phyloP scores from a whole-genome alignment of 495 filamentous ascomycete species.

The Emericellopsis terricola region DNA sequence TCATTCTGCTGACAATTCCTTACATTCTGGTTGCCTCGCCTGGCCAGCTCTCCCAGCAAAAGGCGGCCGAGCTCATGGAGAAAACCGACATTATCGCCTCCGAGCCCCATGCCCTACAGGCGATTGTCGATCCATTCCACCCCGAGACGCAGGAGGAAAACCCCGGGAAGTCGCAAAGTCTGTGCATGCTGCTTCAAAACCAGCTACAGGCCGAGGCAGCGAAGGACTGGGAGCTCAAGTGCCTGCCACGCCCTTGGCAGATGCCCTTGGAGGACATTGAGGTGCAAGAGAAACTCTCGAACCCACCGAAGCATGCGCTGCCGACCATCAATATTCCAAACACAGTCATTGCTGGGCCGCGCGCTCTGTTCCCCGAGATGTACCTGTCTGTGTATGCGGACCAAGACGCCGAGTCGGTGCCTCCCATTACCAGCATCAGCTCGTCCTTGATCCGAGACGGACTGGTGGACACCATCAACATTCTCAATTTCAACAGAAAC shows the following conservation, averaged over 20 bases:
- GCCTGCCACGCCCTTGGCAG: constrained; percentile 73
- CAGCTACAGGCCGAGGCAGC: constrained; percentile 59
- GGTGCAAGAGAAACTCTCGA: constrained; percentile 33
- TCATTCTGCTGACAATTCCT: constrained; percentile 82
- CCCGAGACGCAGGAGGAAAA: constrained; percentile 25
- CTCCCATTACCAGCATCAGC: constrained; percentile 53
- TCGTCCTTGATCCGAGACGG: constrained; percentile 70
- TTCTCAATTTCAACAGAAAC: constrained; percentile 81
- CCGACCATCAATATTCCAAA: constrained; percentile 58
- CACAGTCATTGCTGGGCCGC: constrained; percentile 52
- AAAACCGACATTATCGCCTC: constrained; percentile 86
- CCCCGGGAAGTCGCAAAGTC: constrained; percentile 29
- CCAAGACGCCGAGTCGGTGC: constrained; percentile 86
- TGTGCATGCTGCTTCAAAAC: constrained; percentile 70
- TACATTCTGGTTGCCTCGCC: constrained; percentile 66
- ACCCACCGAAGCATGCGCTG: constrained; percentile 52
- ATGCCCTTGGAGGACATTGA: constrained; percentile 31
- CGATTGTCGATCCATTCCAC: constrained; percentile 68
- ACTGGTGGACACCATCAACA: constrained; percentile 84
- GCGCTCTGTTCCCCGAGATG: constrained; percentile 73
- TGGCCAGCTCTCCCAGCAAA: constrained; percentile 41
- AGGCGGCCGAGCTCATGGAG: constrained; percentile 61
- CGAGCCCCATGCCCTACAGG: constrained; percentile 63
- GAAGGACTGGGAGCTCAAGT: constrained; percentile 55
- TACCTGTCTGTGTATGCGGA: constrained; percentile 83